Base-by-base conservation (phyloP, 2,329 filamentous ascomycete species). In the Ophiocordyceps robertsii region DNA sequence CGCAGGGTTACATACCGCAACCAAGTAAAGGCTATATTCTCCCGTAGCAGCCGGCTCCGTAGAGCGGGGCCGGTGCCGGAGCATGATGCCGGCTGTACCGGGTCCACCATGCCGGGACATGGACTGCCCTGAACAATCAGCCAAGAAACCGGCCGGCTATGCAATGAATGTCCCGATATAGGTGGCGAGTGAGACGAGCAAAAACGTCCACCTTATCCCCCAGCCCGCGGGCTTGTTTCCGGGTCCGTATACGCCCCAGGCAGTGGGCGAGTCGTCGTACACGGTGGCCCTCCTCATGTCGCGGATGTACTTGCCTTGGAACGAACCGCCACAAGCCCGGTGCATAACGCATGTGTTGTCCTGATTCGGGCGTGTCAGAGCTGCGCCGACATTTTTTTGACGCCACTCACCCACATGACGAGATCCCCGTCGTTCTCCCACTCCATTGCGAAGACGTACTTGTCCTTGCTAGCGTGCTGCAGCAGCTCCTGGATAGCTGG, bases 341-440 rank as follows among this genome's bases (percentile, higher is more conserved):
- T 37, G 40, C 40, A 41, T 41, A 4, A 37, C 33, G n/a, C 40
- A 41, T 2, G 40, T 41, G 27, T 41, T 41, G 12, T 41, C 40
- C 39, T 40, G n/a, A n/a, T 6, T 14, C 6, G n/a, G 4, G 14
- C 14, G 12, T 13, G 33, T 4, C 6, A 32, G 4, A 7, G 33
- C 6, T 35, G 14, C 10, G 33, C 33, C 9, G 12, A 4, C 6
- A 4, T 12, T 2, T 11, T 10, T 17, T 12, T n/a, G n/a, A n/a
- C n/a, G n/a, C 8, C 35, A 14, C 40, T 30, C 11, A 41, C 40
- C 40, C 40, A 41, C 10, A 41, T 41, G 9, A 41, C 33, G 6
- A 41, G 9, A 10, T 41, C 40, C 6, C 40, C 40, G 12, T 37
- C 12, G 9, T 41, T 14, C n/a, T 37, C 33, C 40, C 40, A 41